Conservation (phyloP, 2,329 filamentous ascomycete species). For the Thielaviopsis punctulata region DNA sequence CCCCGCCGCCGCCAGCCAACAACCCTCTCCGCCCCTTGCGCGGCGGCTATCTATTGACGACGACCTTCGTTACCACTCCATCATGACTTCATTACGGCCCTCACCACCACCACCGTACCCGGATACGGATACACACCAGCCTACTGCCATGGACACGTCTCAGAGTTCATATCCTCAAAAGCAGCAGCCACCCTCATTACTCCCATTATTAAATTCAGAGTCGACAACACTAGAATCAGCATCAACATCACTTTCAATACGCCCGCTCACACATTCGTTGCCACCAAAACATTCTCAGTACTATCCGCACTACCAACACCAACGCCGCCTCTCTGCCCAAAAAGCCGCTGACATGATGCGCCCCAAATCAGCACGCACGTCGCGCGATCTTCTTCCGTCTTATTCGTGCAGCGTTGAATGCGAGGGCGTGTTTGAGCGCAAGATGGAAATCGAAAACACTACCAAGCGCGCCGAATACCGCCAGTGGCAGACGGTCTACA, state of each 20-base stretch:
- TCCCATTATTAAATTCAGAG: not conserved
- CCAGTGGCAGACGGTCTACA: conserved; percentile 46
- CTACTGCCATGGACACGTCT: not conserved
- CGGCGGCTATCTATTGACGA: conserved; percentile 37
- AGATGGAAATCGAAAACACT: conserved; percentile 49
- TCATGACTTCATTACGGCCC: conserved; percentile 29
- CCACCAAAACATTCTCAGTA: not conserved
- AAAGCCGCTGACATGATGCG: not conserved
- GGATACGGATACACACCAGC: not conserved
- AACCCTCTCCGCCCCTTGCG: conserved; percentile 19
- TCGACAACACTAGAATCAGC: not conserved
- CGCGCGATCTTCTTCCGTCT: conserved; percentile 30
- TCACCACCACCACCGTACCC: conserved; percentile 30
- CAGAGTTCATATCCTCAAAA: conserved; percentile 1
- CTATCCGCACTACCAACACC: conserved; percentile 10
- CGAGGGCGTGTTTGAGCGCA: conserved; percentile 41
- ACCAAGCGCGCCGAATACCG: conserved; percentile 44
- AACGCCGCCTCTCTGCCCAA: not conserved
- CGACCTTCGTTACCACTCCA: conserved; percentile 33
- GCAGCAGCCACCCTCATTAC: conserved; percentile 2
- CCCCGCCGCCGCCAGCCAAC: not conserved
- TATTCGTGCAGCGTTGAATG: conserved; percentile 40
- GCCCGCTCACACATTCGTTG: not conserved
- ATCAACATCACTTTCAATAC: conserved; percentile 8
- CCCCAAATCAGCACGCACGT: conserved; percentile 16